Evolutionary conservation across 2,329 filamentous ascomycete species (phyloP), one percentile per base, ranked within the genome.

Genomic region (Amphichorda felina): DNA sequence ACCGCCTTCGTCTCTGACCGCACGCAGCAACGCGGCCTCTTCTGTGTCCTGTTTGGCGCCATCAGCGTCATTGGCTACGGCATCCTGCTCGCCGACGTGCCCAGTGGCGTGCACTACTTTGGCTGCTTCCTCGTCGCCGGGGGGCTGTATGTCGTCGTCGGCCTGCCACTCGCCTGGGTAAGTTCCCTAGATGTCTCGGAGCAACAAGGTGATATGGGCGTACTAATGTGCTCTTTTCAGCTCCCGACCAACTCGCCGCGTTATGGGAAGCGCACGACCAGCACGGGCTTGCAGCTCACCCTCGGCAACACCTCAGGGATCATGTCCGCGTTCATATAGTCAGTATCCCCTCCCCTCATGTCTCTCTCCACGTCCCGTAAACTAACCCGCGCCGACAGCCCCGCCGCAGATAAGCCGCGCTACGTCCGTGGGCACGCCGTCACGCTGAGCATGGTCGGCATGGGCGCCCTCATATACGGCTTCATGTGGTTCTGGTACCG

Each of bases 181-280:
- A 41, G 51, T 47, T 11, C 7, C 17, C 10, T 15, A n/a, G n/a
- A n/a, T n/a, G n/a, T n/a, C n/a, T n/a, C n/a, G n/a, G n/a, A n/a
- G n/a, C n/a, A n/a, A n/a, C n/a, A n/a, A n/a, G n/a, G n/a, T n/a
- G n/a, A n/a, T n/a, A n/a, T n/a, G 5, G 15, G 21, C 21, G 9
- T 16, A 8, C 30, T 19, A 33, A 33, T 21, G 14, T 5, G 13
- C 19, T 5, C 21, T 11, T 21, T n/a, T n/a, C n/a, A 60, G 57
- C 45, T 79, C 27, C 70, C 79, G 1, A 76, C 70, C 14, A 87
- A 86, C 40, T 68, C 71, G 13, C 82, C 83, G 2, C 66, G 82
- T 7, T 88, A 86, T 44, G 82, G 81, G 8, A 88, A 87, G 54
- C 65, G 82, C 22, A 81, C 81, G 0, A 81, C 79, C 0, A 79